Evolutionary conservation across 345 rosid species (phyloP), one percentile per base, ranked within the genome.

Genomic region (Salix brachista): DNA sequence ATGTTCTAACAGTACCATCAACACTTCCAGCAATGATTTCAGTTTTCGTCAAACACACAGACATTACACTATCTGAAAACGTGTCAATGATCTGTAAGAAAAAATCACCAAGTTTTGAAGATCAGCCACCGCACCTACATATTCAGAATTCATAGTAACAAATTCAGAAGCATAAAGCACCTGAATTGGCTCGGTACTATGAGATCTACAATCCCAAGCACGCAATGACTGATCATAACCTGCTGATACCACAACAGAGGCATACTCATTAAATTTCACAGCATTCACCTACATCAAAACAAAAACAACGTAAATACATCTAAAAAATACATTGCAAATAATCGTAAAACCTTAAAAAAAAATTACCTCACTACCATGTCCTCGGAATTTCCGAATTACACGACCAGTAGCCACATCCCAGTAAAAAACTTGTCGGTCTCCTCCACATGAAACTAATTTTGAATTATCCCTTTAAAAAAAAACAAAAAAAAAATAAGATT

Each of bases 1-100:
- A 96, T n/a, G 99, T 93, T 68, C 97, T 86, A 79, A 96, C 97
- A 44, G 97, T 96, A 75, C 99, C 99, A 82, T 93, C 99, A 34
- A 96, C 99, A 75, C 98, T 92, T 82, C 99, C 99, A 69, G 91
- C 98, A 69, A 96, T 89, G 68, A 93, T 91, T 88, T 93, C 98
- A 44, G 93, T 91, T 84, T 90, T 93, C 42, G 98, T 96, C 66
- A 96, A 81, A 77, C 93, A 89, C 70, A 96, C 98, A 76, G 98
- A 96, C 99, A 93, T 96, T 39, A 93, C 98, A 64, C 97, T 90
- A 73, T 96, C 99, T 67, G 81, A 67, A 86, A 96, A 96, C 0
- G 97, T 79, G 80, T 92, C 89, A 79, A 96, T 88, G 67, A 96
- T 84, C 98, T 96, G 89, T 66, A 74, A 26, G 78, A 39, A 19